These are phyloP conservation scores for Sporothrix inflata DNA, from an alignment of 2,329 filamentous ascomycete species.

Conservation along the genomic window DNA sequence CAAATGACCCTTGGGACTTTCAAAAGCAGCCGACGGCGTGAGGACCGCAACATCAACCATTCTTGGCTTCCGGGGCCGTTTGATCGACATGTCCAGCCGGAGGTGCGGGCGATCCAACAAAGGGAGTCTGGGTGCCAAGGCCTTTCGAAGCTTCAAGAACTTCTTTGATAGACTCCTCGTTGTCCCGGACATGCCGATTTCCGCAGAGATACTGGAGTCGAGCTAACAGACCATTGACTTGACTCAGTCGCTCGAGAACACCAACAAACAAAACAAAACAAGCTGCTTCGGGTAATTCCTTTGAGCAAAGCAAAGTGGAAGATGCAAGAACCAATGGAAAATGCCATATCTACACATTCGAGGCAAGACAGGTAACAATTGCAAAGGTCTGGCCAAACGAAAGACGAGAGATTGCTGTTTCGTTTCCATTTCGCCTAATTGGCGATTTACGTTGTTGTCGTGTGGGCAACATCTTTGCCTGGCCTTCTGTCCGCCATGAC, in stretches of 20 bases:
- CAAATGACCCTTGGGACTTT: not conserved
- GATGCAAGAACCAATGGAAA: not conserved
- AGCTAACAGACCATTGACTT: not conserved
- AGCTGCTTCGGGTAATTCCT: constrained; percentile 9
- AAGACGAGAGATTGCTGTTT: constrained; percentile 1
- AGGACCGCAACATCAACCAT: not conserved
- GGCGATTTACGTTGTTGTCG: not conserved
- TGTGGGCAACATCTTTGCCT: not conserved
- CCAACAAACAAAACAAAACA: constrained; percentile 4
- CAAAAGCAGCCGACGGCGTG: not conserved
- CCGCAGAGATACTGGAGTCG: not conserved
- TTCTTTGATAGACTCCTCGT: not conserved
- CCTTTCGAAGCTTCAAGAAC: constrained; percentile 12
- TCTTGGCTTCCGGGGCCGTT: constrained; percentile 8
- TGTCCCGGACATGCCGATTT: not conserved
- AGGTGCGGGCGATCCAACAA: constrained; percentile 13
- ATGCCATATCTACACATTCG: too few species aligned
- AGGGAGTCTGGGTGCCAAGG: constrained; percentile 10
- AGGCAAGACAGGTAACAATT: not conserved
- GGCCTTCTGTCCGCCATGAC: not conserved
- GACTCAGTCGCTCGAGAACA: not conserved
- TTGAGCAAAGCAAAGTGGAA: not conserved
- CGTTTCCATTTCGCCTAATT: constrained; percentile 12
- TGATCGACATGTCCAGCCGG: not conserved
- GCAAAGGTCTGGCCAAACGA: not conserved